Conservation (phyloP, 2,329 filamentous ascomycete genomes). For the Penicillium crustosum region DNA sequence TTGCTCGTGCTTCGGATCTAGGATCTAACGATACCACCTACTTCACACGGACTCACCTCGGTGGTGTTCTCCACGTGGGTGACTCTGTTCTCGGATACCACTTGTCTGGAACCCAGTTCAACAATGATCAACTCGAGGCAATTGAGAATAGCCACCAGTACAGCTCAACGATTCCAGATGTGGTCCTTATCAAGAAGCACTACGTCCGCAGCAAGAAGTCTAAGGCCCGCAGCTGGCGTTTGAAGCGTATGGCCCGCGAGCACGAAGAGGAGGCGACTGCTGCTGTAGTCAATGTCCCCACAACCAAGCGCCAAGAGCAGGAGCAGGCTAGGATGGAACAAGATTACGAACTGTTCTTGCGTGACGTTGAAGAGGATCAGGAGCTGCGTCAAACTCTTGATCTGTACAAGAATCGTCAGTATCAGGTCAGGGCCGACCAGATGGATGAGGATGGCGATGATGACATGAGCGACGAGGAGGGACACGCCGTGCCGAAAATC, state of each 20-base stretch:
- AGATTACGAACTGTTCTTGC: conserved; percentile 96
- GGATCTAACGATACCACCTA: conserved; percentile 84
- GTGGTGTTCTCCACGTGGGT: conserved; percentile 78
- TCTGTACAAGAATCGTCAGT: conserved; percentile 67
- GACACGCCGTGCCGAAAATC: conserved; percentile 60
- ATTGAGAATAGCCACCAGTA: conserved; percentile 77
- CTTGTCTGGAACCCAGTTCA: conserved; percentile 85
- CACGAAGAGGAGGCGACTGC: conserved; percentile 64
- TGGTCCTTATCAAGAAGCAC: conserved; percentile 94
- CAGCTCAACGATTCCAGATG: conserved; percentile 78
- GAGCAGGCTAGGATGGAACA: conserved; percentile 86
- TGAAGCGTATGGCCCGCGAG: conserved; percentile 90
- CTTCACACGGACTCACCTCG: conserved; percentile 87
- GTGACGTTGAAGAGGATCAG: conserved; percentile 92
- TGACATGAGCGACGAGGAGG: conserved; percentile 63
- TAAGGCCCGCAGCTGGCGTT: conserved; percentile 82
- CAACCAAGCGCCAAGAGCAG: conserved; percentile 51
- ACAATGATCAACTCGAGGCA: conserved; percentile 80
- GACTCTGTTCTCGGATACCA: conserved; percentile 96
- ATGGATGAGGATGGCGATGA: conserved; percentile 53
- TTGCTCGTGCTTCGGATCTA: conserved; percentile 82
- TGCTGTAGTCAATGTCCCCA: conserved; percentile 38
- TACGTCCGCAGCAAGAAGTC: conserved; percentile 84
- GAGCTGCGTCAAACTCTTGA: conserved; percentile 82
- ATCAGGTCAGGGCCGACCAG: conserved; percentile 45